phyloP scores from a whole-genome alignment of 2,329 filamentous ascomycete genomes.

The Ceratocystis eucalypticola region DNA sequence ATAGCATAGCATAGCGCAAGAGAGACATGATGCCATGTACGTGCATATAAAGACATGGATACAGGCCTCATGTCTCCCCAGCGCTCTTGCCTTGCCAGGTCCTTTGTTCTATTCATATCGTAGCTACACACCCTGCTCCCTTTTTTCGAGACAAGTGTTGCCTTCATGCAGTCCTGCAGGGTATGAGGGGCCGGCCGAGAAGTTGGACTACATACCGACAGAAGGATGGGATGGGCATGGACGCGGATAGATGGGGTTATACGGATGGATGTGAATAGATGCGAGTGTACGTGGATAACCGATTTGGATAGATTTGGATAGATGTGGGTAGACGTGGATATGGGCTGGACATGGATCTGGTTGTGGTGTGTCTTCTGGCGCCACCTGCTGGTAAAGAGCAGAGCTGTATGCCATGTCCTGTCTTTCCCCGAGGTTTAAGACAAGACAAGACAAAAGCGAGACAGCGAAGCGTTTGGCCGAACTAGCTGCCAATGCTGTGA shows the following conservation, averaged over 20 bases:
- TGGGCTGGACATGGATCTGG: no score
- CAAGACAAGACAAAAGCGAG: neutral
- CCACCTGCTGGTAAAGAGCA: neutral
- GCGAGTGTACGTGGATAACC: no score
- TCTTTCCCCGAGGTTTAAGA: neutral
- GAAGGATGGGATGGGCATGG: no score
- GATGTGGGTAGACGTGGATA: no score
- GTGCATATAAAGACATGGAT: conserved; percentile 1
- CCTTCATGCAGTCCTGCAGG: neutral
- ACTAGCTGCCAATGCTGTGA: no score
- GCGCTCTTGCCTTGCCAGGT: neutral
- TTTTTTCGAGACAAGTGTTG: neutral
- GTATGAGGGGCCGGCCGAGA: neutral
- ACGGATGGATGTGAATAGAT: no score
- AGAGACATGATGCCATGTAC: conserved; percentile 4
- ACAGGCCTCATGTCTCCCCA: neutral
- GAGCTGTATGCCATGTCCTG: neutral
- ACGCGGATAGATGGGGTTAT: no score
- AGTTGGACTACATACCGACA: neutral
- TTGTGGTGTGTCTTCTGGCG: neutral
- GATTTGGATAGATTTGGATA: no score
- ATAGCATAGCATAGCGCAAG: neutral
- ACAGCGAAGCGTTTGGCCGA: no score
- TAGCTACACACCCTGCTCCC: neutral
- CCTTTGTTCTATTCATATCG: neutral